A percentile compares a stretch with the other conserved stretches of the same genome.
Conservation (phyloP, 139 green algal species). For the Limnomonas spitsbergensis region DNA sequence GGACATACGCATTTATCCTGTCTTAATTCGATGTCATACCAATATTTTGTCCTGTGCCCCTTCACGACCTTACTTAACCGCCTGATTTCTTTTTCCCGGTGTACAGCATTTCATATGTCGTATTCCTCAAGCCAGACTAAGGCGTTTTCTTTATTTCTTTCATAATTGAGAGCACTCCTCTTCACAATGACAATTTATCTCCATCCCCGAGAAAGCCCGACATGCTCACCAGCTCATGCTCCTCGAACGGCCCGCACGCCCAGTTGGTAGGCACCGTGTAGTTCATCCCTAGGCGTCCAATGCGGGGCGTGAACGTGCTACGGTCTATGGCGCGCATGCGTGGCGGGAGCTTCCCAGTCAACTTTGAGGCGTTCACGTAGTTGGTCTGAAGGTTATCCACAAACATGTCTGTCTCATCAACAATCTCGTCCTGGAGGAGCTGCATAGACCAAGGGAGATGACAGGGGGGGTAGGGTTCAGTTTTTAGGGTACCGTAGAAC, state of each 20-base stretch:
- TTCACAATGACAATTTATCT: too few species aligned
- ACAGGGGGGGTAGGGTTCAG: not conserved
- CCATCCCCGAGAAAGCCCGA: not conserved
- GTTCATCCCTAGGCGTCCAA: slow-evolving; percentile 31
- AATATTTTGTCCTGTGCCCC: too few species aligned
- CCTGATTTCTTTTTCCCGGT: too few species aligned
- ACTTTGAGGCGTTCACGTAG: slow-evolving; percentile 33
- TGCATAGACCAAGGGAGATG: not conserved
- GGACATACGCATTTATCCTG: too few species aligned
- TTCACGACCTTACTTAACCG: too few species aligned
- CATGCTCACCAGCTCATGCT: not conserved
- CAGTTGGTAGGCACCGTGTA: not conserved
- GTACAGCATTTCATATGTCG: too few species aligned
- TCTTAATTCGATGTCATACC: too few species aligned
- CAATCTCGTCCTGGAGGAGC: slow-evolving; percentile 53
- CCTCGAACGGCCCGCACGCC: not conserved
- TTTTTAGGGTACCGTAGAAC: too few species aligned
- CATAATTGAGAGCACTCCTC: too few species aligned
- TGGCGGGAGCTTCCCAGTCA: slow-evolving; percentile 26
- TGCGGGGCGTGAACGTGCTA: slow-evolving; percentile 39
- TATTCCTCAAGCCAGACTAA: too few species aligned
- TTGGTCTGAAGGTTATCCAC: slow-evolving; percentile 72
- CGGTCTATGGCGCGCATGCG: slow-evolving; percentile 24
- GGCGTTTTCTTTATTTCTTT: too few species aligned
- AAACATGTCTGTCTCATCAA: slow-evolving; percentile 72